These are phyloP conservation scores for Candida tallmaniae DNA, from an alignment of 805 yeast genomes.

Conservation along the genomic window DNA sequence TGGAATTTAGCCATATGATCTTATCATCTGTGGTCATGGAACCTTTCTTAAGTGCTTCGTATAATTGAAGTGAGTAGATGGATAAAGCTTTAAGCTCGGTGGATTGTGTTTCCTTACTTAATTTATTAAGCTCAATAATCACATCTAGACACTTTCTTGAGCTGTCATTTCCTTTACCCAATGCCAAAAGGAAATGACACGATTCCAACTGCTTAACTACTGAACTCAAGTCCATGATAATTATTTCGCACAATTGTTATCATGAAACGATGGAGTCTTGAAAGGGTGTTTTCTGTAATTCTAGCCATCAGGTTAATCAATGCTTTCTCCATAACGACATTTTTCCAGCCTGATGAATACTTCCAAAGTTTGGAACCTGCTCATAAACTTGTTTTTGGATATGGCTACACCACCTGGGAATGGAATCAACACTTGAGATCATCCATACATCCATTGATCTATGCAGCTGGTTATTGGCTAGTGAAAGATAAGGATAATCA, in stretches of 20 bases:
- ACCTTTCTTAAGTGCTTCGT: conserved; percentile 12
- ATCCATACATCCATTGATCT: conserved; percentile 73
- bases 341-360: conserved; percentile 94
- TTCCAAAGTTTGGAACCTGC: conserved; percentile 95
- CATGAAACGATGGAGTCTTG: conserved; percentile 2
- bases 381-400: conserved; percentile 65
- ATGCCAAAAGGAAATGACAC: conserved; percentile 12
- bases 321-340: conserved; percentile 62
- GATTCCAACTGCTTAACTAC: conserved; percentile 15
- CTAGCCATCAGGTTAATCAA: conserved; percentile 38
- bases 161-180: conserved; percentile 14
- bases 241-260: background rate
- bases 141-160: conserved; percentile 18
- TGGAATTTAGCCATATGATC: conserved; percentile 26
- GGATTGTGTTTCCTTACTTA: conserved; percentile 9
- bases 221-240: too few relatives aligned
- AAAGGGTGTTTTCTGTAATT: conserved; percentile 3
- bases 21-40: conserved; percentile 11
- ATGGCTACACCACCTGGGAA: conserved; percentile 92
- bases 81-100: conserved; percentile 13
- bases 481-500: conserved; percentile 23
- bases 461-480: conserved; percentile 39
- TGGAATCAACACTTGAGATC: conserved; percentile 78
- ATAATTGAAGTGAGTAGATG: conserved; percentile 16
- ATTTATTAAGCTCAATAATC: conserved; percentile 20